Base-by-base conservation (phyloP, 352 stramenopile genomes). In the Plasmopara halstedii region DNA sequence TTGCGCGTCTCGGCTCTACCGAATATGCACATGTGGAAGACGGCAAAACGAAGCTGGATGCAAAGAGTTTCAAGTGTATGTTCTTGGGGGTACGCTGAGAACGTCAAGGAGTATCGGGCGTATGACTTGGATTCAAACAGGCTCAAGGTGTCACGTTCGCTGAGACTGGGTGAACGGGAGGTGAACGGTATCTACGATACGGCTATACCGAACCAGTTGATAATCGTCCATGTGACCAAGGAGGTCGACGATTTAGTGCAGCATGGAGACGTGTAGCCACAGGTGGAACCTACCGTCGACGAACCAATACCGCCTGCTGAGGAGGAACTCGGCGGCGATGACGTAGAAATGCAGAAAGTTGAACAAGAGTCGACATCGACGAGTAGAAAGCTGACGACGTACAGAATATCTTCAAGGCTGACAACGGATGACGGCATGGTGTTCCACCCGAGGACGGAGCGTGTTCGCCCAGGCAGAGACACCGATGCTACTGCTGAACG, bases 81-180 rank as follows among this genome's bases (percentile, higher is more conserved):
- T 37, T 47, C 8, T 22, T 55, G 9, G 47, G 15, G 2, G n/a
- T 44, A 48, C 14, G 47, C 31, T 13, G 47, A 55, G 21, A 55
- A 38, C 31, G 27, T 11, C 8, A 42, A 42, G 31, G 36, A 9
- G 5, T 31, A 42, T 23, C 19, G 36, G 1, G 36, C 25, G 21
- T 42, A 19, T 31, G 19, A 42, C 18, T 31, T 31, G 21, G 36
- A 42, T 2, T 19, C 10, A 14, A 31, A 21, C 13, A 42, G 31
- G 36, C 10, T 42, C 7, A 42, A 42, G 20, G 10, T 26, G 19
- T 1, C 13, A 25, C 6, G 17, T n/a, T 41, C 34, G 3, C 4
- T n/a, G 9, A 6, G 34, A 14, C 36, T 42, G 2, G 20, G 18
- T 13, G 36, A 42, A 18, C 36, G 19, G 4, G 23, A 27, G 8